Percentiles rank a stretch among this genome's conserved stretches.
Evolutionary conservation across 805 yeast genomes (phyloP).

Genomic region (Priceomyces castillae): DNA sequence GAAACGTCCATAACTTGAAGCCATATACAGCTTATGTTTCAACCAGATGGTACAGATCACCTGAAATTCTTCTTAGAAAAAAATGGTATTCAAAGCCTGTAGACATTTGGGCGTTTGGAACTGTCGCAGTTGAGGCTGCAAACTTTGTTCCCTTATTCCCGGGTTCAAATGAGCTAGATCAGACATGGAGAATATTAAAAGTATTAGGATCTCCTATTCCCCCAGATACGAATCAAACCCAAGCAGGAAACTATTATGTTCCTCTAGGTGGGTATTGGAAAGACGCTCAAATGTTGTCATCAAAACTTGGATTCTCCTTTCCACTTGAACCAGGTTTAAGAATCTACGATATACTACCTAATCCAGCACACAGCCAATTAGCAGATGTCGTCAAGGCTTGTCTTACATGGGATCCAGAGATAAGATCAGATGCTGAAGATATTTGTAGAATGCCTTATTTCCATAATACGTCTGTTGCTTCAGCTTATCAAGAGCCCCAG

Average conservation of each 20-base stretch:
- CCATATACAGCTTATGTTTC: conserved; percentile 76
- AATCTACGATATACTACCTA: conserved; percentile 44
- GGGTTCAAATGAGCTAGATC: conserved; percentile 77
- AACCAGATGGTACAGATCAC: conserved; percentile 85
- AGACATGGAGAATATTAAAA: conserved; percentile 63
- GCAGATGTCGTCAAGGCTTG: conserved; percentile 47
- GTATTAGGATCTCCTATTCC: conserved; percentile 71
- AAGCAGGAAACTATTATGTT: conserved; percentile 10
- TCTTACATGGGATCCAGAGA: conserved; percentile 75
- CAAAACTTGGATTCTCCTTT: conserved; percentile 52
- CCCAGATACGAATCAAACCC: conserved; percentile 15
- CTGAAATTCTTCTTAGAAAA: conserved; percentile 70
- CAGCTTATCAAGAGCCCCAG: conserved; percentile 15
- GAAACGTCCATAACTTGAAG: conserved; percentile 50
- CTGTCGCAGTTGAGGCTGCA: conserved; percentile 71
- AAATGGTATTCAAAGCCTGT: conserved; percentile 63
- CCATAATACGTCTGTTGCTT: conserved; percentile 34
- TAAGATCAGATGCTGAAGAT: conserved; percentile 51
- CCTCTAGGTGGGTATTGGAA: conserved; percentile 77
- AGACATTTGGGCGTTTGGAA: conserved; percentile 86
- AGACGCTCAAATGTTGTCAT: conserved; percentile 53
- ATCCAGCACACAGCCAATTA: conserved; percentile 41
- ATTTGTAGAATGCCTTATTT: conserved; percentile 56
- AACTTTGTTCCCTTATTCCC: conserved; percentile 79
- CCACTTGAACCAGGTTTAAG: conserved; percentile 55